Conservation (phyloP, 192 early-diverging fungal species). For the Coemansia sp. region DNA sequence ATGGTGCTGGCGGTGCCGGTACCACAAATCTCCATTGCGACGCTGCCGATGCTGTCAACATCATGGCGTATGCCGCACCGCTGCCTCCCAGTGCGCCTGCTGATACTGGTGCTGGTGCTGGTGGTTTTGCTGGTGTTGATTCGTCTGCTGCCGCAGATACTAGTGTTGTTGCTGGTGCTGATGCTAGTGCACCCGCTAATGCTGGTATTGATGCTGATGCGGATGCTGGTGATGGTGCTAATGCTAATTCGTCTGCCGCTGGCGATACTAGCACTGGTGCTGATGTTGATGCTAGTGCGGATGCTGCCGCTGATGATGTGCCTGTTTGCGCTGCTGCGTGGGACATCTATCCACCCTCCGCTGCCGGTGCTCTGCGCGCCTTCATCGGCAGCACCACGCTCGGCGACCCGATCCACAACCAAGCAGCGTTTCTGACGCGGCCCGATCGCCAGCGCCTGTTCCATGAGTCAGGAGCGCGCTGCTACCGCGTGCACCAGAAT, state of each 20-base stretch:
- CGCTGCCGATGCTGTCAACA: slow-evolving; percentile 77
- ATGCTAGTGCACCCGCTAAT: too few relatives aligned
- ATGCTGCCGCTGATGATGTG: background rate
- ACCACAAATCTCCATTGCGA: slow-evolving; percentile 79
- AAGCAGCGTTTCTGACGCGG: slow-evolving; percentile 62
- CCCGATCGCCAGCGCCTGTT: slow-evolving; percentile 44
- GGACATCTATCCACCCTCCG: slow-evolving; percentile 61
- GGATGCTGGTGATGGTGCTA: background rate
- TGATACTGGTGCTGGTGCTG: background rate
- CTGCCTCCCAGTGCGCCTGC: slow-evolving; percentile 12
- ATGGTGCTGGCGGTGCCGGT: slow-evolving; percentile 53
- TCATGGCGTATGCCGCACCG: slow-evolving; percentile 63
- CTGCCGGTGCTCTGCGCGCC: slow-evolving; percentile 34
- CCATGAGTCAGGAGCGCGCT: slow-evolving; percentile 32
- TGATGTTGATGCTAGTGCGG: background rate
- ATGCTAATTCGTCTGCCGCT: background rate
- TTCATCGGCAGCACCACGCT: slow-evolving; percentile 31
- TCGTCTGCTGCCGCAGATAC: too few relatives aligned
- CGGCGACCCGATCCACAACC: slow-evolving; percentile 69
- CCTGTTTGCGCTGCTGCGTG: slow-evolving; percentile 59
- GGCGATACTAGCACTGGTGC: too few relatives aligned
- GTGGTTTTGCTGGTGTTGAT: too few relatives aligned
- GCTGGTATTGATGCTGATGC: background rate
- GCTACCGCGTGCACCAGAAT: slow-evolving; percentile 65
- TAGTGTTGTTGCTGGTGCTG: too few relatives aligned